A percentile compares a stretch with the other conserved stretches of the same genome.
These are phyloP conservation scores for Barbarea vulgaris DNA, from an alignment of 345 rosid genomes.

Conservation along the genomic window DNA sequence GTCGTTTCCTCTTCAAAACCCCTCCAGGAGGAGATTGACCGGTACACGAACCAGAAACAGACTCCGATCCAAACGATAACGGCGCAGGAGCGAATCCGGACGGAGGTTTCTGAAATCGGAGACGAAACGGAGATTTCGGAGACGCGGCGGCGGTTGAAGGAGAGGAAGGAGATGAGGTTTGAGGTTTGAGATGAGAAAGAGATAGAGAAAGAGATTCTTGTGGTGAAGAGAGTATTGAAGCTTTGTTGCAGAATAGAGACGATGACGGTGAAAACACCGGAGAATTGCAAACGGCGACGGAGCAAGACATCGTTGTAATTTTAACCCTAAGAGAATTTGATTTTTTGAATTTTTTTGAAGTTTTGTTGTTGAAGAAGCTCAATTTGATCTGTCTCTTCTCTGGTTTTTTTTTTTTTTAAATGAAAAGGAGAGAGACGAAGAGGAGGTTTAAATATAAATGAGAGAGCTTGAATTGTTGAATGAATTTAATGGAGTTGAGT, in stretches of 20 bases:
- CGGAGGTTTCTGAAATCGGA: conserved; percentile 64
- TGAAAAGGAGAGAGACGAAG: conserved; percentile 11
- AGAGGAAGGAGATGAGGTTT: conserved; percentile 47
- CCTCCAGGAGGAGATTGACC: conserved; percentile 41
- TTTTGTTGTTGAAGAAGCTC: background rate
- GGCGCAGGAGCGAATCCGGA: conserved; percentile 41
- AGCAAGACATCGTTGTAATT: conserved; percentile 56
- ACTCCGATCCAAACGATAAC: conserved; percentile 34
- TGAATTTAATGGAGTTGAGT: conserved; percentile 21
- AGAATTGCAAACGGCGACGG: conserved; percentile 70
- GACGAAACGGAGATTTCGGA: conserved; percentile 69
- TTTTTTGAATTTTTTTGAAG: background rate
- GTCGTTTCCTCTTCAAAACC: conserved; percentile 75
- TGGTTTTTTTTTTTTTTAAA: background rate
- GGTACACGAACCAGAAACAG: conserved; percentile 28
- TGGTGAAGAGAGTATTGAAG: conserved; percentile 43
- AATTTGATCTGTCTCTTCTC: background rate
- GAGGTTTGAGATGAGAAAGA: conserved; percentile 52
- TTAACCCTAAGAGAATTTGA: background rate
- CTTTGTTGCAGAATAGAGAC: conserved; percentile 64
- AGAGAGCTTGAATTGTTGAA: conserved; percentile 8
- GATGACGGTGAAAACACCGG: conserved; percentile 84
- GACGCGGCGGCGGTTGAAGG: conserved; percentile 59
- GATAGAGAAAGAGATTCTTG: conserved; percentile 48
- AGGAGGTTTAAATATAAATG: conserved; percentile 25